These are phyloP conservation scores for Hypsizygus marmoreus DNA, from an alignment of 768 basidiomycete genomes.

Conservation along the genomic window DNA sequence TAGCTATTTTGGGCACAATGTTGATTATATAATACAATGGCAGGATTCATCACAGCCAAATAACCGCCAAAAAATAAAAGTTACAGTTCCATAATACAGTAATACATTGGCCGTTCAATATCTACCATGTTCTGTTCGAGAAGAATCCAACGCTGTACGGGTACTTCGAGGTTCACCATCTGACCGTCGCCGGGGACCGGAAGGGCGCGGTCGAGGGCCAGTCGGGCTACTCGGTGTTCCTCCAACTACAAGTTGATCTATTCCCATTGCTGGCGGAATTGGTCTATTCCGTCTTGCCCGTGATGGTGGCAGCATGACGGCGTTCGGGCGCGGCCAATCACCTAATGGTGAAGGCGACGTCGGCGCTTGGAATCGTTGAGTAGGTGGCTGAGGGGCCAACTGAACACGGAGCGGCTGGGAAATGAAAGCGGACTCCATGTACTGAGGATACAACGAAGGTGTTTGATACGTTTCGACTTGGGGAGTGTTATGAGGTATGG, in stretches of 20 bases:
- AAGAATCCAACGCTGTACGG: too few species aligned
- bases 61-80: not conserved
- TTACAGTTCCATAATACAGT: not conserved
- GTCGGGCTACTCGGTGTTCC: constrained; percentile 9
- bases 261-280: not conserved
- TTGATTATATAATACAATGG: constrained; percentile 1
- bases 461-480: constrained; percentile 8
- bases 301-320: constrained; percentile 32
- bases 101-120: not conserved
- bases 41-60: not conserved
- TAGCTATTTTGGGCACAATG: constrained; percentile 5
- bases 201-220: constrained; percentile 29
- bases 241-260: not conserved
- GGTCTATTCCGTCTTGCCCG: constrained; percentile 30
- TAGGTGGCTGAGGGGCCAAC: constrained; percentile 19
- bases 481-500: constrained; percentile 15
- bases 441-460: constrained; percentile 35
- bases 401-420: constrained; percentile 4
- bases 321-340: constrained; percentile 55
- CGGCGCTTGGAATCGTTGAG: constrained; percentile 20
- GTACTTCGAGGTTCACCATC: constrained; percentile 14
- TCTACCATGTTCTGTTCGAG: not conserved
- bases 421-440: constrained; percentile 22
- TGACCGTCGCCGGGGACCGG: constrained; percentile 34
- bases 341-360: constrained; percentile 49